Conservation (phyloP, 2,329 filamentous ascomycete genomes). For the Lecanicillium sp. region DNA sequence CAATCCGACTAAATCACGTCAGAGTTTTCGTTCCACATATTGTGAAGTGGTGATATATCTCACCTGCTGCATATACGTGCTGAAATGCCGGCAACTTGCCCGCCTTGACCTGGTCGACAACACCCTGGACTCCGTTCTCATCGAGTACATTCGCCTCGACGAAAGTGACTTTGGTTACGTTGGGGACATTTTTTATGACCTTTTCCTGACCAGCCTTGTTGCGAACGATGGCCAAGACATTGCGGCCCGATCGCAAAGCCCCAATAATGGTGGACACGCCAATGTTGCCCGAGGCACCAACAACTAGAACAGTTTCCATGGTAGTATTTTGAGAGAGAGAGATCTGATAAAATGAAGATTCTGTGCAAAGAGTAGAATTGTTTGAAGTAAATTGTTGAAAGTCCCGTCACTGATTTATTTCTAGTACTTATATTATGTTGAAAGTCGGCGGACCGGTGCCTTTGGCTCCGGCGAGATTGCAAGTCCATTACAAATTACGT, state of each 20-base stretch:
- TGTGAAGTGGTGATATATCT: constrained; percentile 1
- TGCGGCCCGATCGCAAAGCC: constrained; percentile 18
- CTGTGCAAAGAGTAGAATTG: too few species aligned
- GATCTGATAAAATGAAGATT: too few species aligned
- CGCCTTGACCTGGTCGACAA: constrained; percentile 24
- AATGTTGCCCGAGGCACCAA: constrained; percentile 31
- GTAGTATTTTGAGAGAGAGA: too few species aligned
- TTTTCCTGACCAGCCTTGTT: constrained; percentile 25
- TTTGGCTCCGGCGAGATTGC: too few species aligned
- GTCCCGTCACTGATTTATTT: too few species aligned
- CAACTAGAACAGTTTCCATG: constrained; percentile 26
- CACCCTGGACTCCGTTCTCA: constrained; percentile 20
- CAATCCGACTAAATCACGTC: neutral
- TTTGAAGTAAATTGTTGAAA: too few species aligned
- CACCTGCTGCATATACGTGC: constrained; percentile 27
- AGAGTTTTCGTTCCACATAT: neutral
- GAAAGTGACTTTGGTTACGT: constrained; percentile 20
- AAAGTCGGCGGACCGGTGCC: too few species aligned
- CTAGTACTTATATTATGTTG: too few species aligned
- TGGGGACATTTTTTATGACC: constrained; percentile 20
- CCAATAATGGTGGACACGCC: constrained; percentile 24
- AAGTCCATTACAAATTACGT: too few species aligned
- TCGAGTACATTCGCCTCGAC: constrained; percentile 24
- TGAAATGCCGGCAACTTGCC: constrained; percentile 29
- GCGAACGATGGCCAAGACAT: constrained; percentile 28